These are phyloP conservation scores for Blepharisma japonicum DNA, from an alignment of 73 alveolate genomes.

Conservation along the genomic window DNA sequence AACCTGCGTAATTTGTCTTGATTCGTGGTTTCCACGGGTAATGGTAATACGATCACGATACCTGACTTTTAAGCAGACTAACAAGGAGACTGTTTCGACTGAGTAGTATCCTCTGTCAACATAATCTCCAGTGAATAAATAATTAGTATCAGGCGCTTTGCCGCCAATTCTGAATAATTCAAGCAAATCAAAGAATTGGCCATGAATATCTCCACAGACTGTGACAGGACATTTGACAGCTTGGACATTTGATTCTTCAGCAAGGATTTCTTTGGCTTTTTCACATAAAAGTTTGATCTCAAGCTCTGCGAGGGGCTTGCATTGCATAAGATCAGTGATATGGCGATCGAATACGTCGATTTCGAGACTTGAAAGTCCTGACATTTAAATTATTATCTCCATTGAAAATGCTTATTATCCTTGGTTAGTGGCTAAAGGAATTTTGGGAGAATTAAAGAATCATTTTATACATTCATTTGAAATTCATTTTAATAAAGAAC, in stretches of 20 bases:
- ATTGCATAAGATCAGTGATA: slow-evolving; percentile 40
- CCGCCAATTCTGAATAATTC: slow-evolving; percentile 90
- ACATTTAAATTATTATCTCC: background rate
- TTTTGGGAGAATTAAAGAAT: too few relatives aligned
- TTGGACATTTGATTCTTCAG: slow-evolving; percentile 82
- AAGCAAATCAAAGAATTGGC: slow-evolving; percentile 92
- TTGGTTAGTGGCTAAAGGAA: too few relatives aligned
- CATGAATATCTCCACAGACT: slow-evolving; percentile 97
- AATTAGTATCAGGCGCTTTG: slow-evolving; percentile 69
- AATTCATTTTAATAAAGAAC: too few relatives aligned
- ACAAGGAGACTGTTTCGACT: slow-evolving; percentile 81
- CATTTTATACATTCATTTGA: too few relatives aligned
- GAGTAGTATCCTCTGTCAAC: slow-evolving; percentile 92
- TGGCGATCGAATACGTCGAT: slow-evolving; percentile 40
- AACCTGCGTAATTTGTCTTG: slow-evolving; percentile 79
- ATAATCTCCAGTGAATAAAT: slow-evolving; percentile 88
- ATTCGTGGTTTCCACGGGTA: slow-evolving; percentile 94
- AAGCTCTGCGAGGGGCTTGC: slow-evolving; percentile 74
- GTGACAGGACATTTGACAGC: slow-evolving; percentile 84
- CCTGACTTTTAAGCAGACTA: slow-evolving; percentile 79
- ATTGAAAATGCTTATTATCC: too few relatives aligned
- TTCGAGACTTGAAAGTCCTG: slow-evolving; percentile 10
- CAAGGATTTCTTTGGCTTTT: slow-evolving; percentile 91
- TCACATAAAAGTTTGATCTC: slow-evolving; percentile 91
- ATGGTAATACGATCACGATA: slow-evolving; percentile 84